These are phyloP conservation scores for Fusarium staphyleae DNA, from an alignment of 2,329 filamentous ascomycete genomes.

Conservation along the genomic window DNA sequence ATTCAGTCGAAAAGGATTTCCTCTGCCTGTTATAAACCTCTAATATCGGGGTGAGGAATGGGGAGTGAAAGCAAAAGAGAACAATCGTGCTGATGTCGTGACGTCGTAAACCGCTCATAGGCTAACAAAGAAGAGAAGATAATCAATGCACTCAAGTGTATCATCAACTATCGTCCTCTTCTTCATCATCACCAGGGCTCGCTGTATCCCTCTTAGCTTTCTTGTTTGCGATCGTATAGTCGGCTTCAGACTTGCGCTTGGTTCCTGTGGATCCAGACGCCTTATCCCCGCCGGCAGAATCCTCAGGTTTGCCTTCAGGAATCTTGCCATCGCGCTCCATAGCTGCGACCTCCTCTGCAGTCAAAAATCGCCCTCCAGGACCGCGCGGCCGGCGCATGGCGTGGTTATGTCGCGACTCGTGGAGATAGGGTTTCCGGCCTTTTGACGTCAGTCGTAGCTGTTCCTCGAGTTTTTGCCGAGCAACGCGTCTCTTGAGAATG, in stretches of 20 bases:
- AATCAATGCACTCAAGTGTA: slow-evolving; percentile 10
- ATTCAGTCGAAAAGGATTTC: slow-evolving; percentile 13
- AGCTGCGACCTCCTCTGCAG: slow-evolving; percentile 91
- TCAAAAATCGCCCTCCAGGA: slow-evolving; percentile 93
- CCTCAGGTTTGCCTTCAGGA: slow-evolving; percentile 45
- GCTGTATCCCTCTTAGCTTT: slow-evolving; percentile 61
- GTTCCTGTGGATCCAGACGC: slow-evolving; percentile 50
- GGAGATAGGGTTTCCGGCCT: slow-evolving; percentile 93
- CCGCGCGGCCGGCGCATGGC: slow-evolving; percentile 95
- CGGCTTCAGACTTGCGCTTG: slow-evolving; percentile 68
- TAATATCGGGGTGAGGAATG: slow-evolving; percentile 12
- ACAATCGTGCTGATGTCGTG: slow-evolving; percentile 45
- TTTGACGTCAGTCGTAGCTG: slow-evolving; percentile 91
- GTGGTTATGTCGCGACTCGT: slow-evolving; percentile 97
- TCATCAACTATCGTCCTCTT: slow-evolving; percentile 53
- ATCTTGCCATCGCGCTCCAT: slow-evolving; percentile 75
- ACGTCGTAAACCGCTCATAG: slow-evolving; percentile 47
- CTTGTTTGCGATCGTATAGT: slow-evolving; percentile 59
- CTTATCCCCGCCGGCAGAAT: slow-evolving; percentile 34
- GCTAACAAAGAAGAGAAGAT: slow-evolving; percentile 42
- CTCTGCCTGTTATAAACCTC: slow-evolving; percentile 5
- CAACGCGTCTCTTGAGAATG: slow-evolving; percentile 92
- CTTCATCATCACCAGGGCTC: slow-evolving; percentile 50
- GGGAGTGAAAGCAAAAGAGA: slow-evolving; percentile 30
- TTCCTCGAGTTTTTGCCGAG: slow-evolving; percentile 92